Conservation (phyloP, 495 filamentous ascomycete genomes). For the Penicillium cosmopolitanum region DNA sequence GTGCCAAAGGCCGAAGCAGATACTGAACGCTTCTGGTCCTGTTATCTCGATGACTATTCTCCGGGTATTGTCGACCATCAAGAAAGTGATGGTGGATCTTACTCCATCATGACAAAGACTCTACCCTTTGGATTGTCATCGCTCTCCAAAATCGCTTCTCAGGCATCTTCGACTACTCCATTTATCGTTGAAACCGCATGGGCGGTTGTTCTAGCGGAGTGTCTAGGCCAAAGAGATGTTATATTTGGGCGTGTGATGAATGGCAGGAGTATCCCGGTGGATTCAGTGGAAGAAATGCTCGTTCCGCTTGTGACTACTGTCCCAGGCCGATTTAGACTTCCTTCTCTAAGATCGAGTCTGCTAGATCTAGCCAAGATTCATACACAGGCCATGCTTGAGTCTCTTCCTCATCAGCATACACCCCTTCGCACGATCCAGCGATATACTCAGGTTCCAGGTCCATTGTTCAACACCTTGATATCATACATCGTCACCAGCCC, state of each 20-base stretch:
- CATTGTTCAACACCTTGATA: constrained; percentile 26
- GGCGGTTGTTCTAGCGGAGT: constrained; percentile 12
- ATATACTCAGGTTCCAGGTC: constrained; percentile 21
- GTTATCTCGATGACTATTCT: background rate
- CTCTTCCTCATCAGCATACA: constrained; percentile 22
- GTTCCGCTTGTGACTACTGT: constrained; percentile 82
- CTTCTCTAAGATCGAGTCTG: background rate
- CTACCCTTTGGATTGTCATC: constrained; percentile 10
- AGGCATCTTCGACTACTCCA: constrained; percentile 9
- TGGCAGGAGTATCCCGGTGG: constrained; percentile 34
- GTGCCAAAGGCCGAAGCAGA: background rate
- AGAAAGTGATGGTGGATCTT: background rate
- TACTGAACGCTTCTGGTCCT: background rate
- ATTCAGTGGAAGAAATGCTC: constrained; percentile 66
- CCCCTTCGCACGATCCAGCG: constrained; percentile 30
- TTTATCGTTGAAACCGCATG: constrained; percentile 16
- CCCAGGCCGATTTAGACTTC: constrained; percentile 52
- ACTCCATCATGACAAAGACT: background rate
- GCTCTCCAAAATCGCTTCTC: constrained; percentile 12
- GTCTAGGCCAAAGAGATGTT: constrained; percentile 44
- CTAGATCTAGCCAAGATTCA: background rate
- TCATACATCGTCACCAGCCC: constrained; percentile 7
- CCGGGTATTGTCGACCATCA: background rate
- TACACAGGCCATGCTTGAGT: background rate
- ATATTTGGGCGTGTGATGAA: constrained; percentile 32